Percentiles rank a stretch among this genome's conserved stretches.
These are phyloP conservation scores for Microcyclospora pomicola DNA, from an alignment of 2,329 filamentous ascomycete genomes.

Conservation along the genomic window DNA sequence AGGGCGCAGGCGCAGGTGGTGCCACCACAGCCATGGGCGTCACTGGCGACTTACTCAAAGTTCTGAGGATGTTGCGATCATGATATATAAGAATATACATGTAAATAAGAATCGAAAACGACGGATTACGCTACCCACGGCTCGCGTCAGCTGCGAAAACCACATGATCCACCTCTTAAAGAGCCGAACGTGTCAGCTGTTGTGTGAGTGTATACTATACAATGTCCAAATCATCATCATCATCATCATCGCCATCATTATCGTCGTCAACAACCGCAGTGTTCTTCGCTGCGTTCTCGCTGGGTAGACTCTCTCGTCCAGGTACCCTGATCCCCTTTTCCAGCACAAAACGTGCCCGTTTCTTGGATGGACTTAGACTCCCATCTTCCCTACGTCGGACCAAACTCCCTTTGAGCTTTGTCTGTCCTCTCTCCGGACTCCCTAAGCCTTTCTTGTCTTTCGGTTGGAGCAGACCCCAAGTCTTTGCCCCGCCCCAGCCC, in stretches of 20 bases:
- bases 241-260: slow-evolving; percentile 28
- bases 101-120: too few species aligned
- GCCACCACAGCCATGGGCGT: slow-evolving; percentile 98
- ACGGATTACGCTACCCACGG: too few species aligned
- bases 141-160: too few species aligned
- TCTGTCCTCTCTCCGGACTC: slow-evolving; percentile 20
- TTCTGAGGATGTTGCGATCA: slow-evolving; percentile 50
- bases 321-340: slow-evolving; percentile 37
- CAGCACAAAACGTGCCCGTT: slow-evolving; percentile 35
- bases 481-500: slow-evolving; percentile 36
- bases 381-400: slow-evolving; percentile 11
- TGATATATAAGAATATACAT: too few species aligned
- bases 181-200: too few species aligned
- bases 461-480: slow-evolving; percentile 27
- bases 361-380: slow-evolving; percentile 29
- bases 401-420: slow-evolving; percentile 10
- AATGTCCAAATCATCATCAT: slow-evolving; percentile 36
- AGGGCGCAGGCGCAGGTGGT: slow-evolving; percentile 81
- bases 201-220: slow-evolving; percentile 10
- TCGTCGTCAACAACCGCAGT: slow-evolving; percentile 20
- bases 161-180: too few species aligned
- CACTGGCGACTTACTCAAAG: slow-evolving; percentile 83
- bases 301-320: slow-evolving; percentile 32
- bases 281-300: slow-evolving; percentile 24
- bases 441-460: slow-evolving; percentile 9